A percentile compares a stretch with the other conserved stretches of the same genome.
Evolutionary conservation across 2,329 filamentous ascomycete species (phyloP).

Genomic region (Ascochyta fabae): DNA sequence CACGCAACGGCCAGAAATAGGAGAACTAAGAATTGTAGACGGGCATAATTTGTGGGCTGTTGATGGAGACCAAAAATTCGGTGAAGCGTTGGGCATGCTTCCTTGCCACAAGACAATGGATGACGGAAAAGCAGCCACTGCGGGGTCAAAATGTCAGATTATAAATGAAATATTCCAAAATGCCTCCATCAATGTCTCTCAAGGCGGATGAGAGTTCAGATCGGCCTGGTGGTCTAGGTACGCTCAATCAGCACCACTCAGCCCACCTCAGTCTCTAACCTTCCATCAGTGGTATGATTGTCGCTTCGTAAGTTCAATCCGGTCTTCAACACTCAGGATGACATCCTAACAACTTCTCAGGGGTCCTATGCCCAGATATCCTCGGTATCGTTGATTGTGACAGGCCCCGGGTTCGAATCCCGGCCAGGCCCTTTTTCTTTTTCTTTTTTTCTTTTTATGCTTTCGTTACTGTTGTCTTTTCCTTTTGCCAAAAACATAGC

Average conservation of each 20-base stretch:
- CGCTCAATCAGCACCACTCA: no score
- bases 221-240: constrained; percentile 37
- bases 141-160: neutral
- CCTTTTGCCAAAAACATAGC: no score
- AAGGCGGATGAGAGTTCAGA: constrained; percentile 2
- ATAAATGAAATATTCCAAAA: no score
- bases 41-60: no score
- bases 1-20: neutral
- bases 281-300: constrained; percentile 39
- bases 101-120: no score
- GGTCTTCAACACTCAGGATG: neutral
- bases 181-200: constrained; percentile 5
- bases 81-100: no score
- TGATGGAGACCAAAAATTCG: no score
- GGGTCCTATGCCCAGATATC: constrained; percentile 29
- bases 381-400: constrained; percentile 36
- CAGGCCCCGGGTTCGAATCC: constrained; percentile 50
- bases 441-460: no score
- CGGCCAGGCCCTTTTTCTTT: constrained; percentile 34
- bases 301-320: constrained; percentile 28
- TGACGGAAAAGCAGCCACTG: no score
- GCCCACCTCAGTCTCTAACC: no score
- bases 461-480: no score
- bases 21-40: no score
- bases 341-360: neutral